These are phyloP conservation scores for Fusarium sp. DNA, from an alignment of 2,329 filamentous ascomycete species.

Conservation along the genomic window DNA sequence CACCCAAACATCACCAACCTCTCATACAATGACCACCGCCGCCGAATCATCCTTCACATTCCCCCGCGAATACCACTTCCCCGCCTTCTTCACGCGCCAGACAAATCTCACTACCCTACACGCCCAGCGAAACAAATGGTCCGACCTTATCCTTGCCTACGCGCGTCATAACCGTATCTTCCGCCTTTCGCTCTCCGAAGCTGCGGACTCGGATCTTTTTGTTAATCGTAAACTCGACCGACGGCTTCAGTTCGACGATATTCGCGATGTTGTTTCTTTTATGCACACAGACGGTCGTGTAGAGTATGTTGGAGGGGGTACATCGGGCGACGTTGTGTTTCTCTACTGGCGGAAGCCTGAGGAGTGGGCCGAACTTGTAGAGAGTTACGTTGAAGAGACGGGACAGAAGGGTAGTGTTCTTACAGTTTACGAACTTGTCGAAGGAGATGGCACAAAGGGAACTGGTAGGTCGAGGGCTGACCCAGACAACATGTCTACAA, in stretches of 20 bases:
- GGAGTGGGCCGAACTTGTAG: conserved; percentile 87
- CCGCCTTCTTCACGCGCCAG: conserved; percentile 87
- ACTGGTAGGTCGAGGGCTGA: conserved; percentile 63
- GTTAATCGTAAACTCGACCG: conserved; percentile 66
- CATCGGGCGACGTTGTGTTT: conserved; percentile 66
- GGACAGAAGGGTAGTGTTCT: conserved; percentile 89
- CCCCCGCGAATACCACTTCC: conserved; percentile 77
- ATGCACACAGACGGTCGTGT: conserved; percentile 69
- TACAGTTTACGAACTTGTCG: conserved; percentile 89
- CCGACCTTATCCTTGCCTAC: conserved; percentile 85
- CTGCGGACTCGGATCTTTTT: conserved; percentile 68
- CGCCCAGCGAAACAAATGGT: conserved; percentile 86
- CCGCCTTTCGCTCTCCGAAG: conserved; percentile 72
- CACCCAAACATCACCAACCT: conserved; percentile 17
- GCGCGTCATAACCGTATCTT: conserved; percentile 81
- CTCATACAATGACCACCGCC: conserved; percentile 20
- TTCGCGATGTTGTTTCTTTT: conserved; percentile 67
- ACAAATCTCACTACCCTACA: conserved; percentile 78
- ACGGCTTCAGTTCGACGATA: conserved; percentile 61
- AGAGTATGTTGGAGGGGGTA: conserved; percentile 69
- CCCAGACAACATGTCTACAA: background rate
- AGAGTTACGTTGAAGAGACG: conserved; percentile 86
- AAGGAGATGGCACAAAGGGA: conserved; percentile 82
- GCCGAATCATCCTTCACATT: conserved; percentile 60
- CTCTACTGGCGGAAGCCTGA: conserved; percentile 88